Base-by-base conservation (phyloP, 208 protist species). In the Acanthamoeba rhysodes region DNA sequence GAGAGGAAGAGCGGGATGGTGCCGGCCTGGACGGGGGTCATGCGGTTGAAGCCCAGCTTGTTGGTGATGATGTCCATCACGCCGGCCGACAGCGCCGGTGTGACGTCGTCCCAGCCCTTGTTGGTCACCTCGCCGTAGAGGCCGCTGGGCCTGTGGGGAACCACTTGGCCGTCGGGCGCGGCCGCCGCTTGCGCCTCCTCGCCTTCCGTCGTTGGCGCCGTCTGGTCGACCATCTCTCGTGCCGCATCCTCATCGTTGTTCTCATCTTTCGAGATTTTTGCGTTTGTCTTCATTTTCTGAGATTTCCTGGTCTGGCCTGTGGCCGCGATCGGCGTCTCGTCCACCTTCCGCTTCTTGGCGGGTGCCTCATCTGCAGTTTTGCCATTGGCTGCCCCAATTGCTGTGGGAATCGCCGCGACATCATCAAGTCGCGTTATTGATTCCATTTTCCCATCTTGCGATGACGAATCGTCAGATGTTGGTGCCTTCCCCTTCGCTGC, bases 21-120 rank as follows among this genome's bases (percentile, higher is more conserved):
- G 29, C 94, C 50, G 16, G 95, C 96, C 93, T 98, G 98, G 10
- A 98, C 98, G 1, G 98, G 97, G 45, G 98, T 98, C 96, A 98
- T 98, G 29, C 10, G 68, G 9, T 78, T 64, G 95, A 98, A 98
- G 59, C 93, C 90, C 18, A 95, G 59, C 62, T 68, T 68, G 45
- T 59, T 66, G 55, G 29, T 64, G 34, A 95, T 50, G 32, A 95
- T 57, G 45, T 78, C 50, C 50, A 92, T 34, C 78, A 90, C 62
- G 20, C 53, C 50, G 1, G 72, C 53, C 45, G 78, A 95, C 29
- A 95, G 62, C 22, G 92, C 32, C 32, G 93, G 78, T 45, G 76
- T 53, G 32, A 95, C 59, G 8, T 62, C 90, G 7, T 66, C 53
- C 90, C 90, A 94, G 48, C 50, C 53, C 78, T 62, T 87, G 41